Evolutionary conservation across 768 basidiomycete species (phyloP), one percentile per base, ranked within the genome.

Genomic region (Agrocybe praecox): DNA sequence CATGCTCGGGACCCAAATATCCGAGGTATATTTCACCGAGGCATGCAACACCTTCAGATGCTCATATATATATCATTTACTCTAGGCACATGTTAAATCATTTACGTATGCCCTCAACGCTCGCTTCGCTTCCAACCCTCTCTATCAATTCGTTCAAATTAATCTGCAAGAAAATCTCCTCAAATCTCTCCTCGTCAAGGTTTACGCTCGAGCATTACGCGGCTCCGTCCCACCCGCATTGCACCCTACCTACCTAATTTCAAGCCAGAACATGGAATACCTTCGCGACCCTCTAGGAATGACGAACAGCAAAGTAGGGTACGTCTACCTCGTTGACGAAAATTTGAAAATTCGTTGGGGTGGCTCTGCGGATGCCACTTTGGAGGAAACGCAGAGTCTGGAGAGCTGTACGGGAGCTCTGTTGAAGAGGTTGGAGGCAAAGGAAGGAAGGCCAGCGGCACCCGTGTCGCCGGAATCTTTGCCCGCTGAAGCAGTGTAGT

Each of bases 141-240:
- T 80, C 18, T 94, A 86, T 68, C 89, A 87, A 73, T 86, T 84
- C 60, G 68, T 92, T 48, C 90, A 92, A 79, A 87, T 98, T 69
- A 98, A 98, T 72, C 79, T 96, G 23, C 96, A 98, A 74, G 91
- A 94, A 70, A 98, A 98, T 72, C 75, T 90, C 6, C 83, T 98
- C 61, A 97, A 97, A 75, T 90, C 91, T 1, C 83, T 95, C 68
- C 84, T 98, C 29, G 90, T 98, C 50, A 87, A 88, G 49, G 74
- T 98, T 53, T 96, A 95, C 75, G 72, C 88, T n/a, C 82, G 81
- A 9, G 84, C 86, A 18, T 81, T 98, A 19, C 87, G 90, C 51
- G 75, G 80, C 21, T 74, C 78, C 2, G 78, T 94, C 0, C 92
- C 94, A 0, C 62, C 74, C 54, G 75, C 82, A 42, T 72, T 88